Percentiles rank a stretch among this genome's conserved stretches.
These are phyloP conservation scores for Mentha longifolia DNA, from an alignment of 257 asterid species.

Conservation along the genomic window DNA sequence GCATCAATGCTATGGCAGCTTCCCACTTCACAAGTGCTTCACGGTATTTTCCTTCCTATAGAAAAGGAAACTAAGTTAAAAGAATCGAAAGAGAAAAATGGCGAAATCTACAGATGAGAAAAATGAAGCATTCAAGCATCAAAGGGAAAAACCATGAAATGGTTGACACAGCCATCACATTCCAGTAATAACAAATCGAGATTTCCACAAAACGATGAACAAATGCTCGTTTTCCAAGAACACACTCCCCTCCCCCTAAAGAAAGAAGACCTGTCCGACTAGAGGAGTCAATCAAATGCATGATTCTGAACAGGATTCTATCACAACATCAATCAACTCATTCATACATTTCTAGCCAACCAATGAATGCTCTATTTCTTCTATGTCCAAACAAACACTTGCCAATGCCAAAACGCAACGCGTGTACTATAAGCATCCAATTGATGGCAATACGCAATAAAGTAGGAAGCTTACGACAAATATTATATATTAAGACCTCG, in stretches of 20 bases:
- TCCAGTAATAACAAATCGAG: background rate
- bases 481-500: background rate
- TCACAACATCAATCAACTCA: background rate
- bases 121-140: background rate
- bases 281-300: background rate
- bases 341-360: background rate
- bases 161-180: constrained; percentile 7
- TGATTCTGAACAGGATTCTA: background rate
- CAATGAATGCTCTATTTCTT: background rate
- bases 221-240: background rate
- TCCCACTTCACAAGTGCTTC: constrained; percentile 97
- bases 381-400: background rate
- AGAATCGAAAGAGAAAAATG: background rate
- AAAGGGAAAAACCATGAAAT: constrained; percentile 5
- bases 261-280: background rate
- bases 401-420: background rate
- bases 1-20: constrained; percentile 70
- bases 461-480: background rate
- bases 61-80: constrained; percentile 15
- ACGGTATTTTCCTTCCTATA: constrained; percentile 71
- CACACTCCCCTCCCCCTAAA: background rate
- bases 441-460: background rate
- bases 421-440: background rate
- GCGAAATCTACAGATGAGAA: background rate
- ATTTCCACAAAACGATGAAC: constrained; percentile 5